Base-by-base conservation (phyloP, 805 yeast genomes). In the Candida lessepsii region DNA sequence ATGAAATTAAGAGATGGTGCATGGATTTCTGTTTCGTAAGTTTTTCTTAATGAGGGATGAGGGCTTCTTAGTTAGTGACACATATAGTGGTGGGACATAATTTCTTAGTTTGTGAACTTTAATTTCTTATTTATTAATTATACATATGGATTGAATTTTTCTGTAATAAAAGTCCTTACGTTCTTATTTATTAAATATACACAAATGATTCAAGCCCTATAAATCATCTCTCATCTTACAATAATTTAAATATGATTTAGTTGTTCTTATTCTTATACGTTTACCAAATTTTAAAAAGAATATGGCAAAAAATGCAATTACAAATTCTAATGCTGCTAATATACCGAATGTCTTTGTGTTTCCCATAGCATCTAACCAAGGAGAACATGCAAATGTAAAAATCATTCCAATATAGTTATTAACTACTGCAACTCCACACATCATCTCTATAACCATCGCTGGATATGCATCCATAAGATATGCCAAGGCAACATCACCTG, bases 401-500 rank as follows among this genome's bases (percentile, higher is more conserved):
- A 62, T 49, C 47, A 67, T 63, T 7, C 68, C 68, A 30, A 63
- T 54, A 49, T 59, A 56, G 46, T 65, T 65, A 52, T 63, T 65
- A 44, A 65, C 60, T 34, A 65, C 59, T 5, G 68, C 54, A 2
- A 65, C 68, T 9, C 69, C 66, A 30, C 60, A 61, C 69, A 65
- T 64, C 53, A 63, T 61, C 45, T 64, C 68, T 26, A 63, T 60
- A 38, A 64, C 69, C 58, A 64, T 60, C 21, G 61, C 68, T 2
- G 71, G 71, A 45, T 65, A 65, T 7, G 68, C 59, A 40, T 64
- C 70, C 69, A 65, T 64, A 34, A 64, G 47, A 42, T 65, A 65
- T 4, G 63, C 57, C 64, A 65, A 58, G 25, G 69, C 58, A 10
- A 61, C 61, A 47, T 64, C 70, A 31, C 71, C 69, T 7, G 64